phyloP scores from a whole-genome alignment of 1,139 yeast genomes.

The Sugiyamaella xylanicola region DNA sequence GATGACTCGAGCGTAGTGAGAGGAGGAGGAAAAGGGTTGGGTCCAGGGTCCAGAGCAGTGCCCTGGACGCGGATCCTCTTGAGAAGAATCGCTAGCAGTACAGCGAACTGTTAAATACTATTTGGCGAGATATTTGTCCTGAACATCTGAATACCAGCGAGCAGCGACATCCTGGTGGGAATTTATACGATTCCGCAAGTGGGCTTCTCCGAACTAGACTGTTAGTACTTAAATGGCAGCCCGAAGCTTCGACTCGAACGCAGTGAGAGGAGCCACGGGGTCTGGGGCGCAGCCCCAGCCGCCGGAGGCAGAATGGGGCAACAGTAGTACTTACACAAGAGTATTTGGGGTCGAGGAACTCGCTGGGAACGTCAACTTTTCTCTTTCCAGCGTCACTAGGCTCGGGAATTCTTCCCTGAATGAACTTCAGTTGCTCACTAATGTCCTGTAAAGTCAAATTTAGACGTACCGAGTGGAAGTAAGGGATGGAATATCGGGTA shows the following conservation, averaged over 20 bases:
- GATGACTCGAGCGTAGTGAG: too few species aligned
- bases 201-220: slow-evolving; percentile 54
- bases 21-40: too few species aligned
- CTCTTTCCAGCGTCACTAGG: slow-evolving; percentile 36
- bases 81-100: too few species aligned
- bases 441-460: slow-evolving; percentile 39
- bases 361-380: slow-evolving; percentile 41
- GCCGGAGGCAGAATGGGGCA: background rate
- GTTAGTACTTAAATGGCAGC: slow-evolving; percentile 23
- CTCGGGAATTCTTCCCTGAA: slow-evolving; percentile 38
- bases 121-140: slow-evolving; percentile 30
- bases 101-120: too few species aligned
- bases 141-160: slow-evolving; percentile 61
- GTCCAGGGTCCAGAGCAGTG: too few species aligned
- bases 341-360: slow-evolving; percentile 41
- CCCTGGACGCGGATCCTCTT: too few species aligned
- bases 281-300: slow-evolving; percentile 8
- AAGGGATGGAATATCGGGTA: slow-evolving; percentile 44
- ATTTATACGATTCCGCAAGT: slow-evolving; percentile 62
- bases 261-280: slow-evolving; percentile 25
- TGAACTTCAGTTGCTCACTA: slow-evolving; percentile 33
- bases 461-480: slow-evolving; percentile 42
- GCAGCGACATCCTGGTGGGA: slow-evolving; percentile 69
- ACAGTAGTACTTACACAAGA: slow-evolving; percentile 29
- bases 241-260: background rate